These are phyloP conservation scores for Venturia nashicola DNA, from an alignment of 2,329 filamentous ascomycete genomes.

Conservation along the genomic window DNA sequence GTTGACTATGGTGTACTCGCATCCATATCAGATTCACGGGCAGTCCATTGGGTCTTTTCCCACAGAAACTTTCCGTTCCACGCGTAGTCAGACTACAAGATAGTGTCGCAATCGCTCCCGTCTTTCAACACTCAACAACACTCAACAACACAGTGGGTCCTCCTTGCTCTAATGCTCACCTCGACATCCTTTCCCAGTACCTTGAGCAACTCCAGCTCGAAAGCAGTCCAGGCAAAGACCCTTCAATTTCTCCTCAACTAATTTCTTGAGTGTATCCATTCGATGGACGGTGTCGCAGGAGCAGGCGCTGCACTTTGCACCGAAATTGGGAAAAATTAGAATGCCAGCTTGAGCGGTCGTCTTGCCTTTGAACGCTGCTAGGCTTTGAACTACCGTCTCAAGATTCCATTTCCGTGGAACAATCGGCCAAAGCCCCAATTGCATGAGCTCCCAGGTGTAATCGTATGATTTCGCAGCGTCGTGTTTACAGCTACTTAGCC, in stretches of 20 bases:
- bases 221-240: background rate
- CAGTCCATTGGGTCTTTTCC: no score
- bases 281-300: background rate
- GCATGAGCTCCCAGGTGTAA: background rate
- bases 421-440: background rate
- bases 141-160: no score
- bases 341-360: background rate
- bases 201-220: background rate
- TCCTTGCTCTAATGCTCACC: background rate
- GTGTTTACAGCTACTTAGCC: background rate
- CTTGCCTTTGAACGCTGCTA: background rate
- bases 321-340: no score
- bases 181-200: background rate
- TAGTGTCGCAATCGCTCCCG: background rate
- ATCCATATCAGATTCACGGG: no score
- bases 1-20: no score
- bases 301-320: background rate
- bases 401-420: background rate
- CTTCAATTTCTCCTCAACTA: background rate
- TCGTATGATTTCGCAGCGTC: background rate
- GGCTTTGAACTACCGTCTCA: background rate
- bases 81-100: background rate
- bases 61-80: background rate
- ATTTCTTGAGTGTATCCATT: background rate
- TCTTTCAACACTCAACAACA: background rate